Percentiles rank a stretch among this genome's conserved stretches.
Evolutionary conservation across 2,329 filamentous ascomycete genomes (phyloP).

Genomic region (Colletotrichum liaoningense): DNA sequence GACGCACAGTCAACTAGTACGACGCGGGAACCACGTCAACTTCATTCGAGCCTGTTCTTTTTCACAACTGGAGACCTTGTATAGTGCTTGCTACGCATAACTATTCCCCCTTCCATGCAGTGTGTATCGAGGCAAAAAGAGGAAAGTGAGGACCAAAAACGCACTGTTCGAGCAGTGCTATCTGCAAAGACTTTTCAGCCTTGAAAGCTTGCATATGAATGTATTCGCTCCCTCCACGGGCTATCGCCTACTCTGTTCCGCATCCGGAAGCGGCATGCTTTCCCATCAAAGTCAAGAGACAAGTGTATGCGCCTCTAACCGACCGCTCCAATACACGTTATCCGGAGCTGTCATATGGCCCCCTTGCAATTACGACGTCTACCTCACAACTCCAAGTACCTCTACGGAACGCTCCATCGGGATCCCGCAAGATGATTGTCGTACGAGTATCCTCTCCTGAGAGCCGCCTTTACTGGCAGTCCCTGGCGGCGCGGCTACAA

Average conservation of each 20-base stretch:
- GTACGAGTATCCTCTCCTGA: conserved; percentile 32
- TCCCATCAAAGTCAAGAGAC: not conserved
- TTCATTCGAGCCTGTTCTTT: conserved; percentile 19
- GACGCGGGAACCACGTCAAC: conserved; percentile 29
- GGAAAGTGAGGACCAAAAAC: not conserved
- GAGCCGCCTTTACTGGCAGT: conserved; percentile 24
- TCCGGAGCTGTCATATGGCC: conserved; percentile 1
- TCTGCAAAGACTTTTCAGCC: not conserved
- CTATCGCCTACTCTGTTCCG: not conserved
- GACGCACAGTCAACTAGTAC: conserved; percentile 18
- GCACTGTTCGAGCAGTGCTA: not conserved
- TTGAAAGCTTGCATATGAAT: not conserved
- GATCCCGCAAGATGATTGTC: conserved; percentile 31
- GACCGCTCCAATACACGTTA: not conserved
- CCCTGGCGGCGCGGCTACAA: conserved; percentile 30
- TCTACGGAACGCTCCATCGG: conserved; percentile 13
- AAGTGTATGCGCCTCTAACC: conserved; percentile 4
- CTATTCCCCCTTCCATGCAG: not conserved
- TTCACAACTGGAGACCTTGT: conserved; percentile 3
- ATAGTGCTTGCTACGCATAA: not conserved
- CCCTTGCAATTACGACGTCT: conserved; percentile 13
- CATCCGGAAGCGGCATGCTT: not conserved
- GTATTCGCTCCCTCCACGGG: not conserved
- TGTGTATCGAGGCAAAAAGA: not conserved
- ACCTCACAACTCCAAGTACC: conserved; percentile 10